Conservation (phyloP, 2,329 filamentous ascomycete species). For the Monosporascus cannonballus region DNA sequence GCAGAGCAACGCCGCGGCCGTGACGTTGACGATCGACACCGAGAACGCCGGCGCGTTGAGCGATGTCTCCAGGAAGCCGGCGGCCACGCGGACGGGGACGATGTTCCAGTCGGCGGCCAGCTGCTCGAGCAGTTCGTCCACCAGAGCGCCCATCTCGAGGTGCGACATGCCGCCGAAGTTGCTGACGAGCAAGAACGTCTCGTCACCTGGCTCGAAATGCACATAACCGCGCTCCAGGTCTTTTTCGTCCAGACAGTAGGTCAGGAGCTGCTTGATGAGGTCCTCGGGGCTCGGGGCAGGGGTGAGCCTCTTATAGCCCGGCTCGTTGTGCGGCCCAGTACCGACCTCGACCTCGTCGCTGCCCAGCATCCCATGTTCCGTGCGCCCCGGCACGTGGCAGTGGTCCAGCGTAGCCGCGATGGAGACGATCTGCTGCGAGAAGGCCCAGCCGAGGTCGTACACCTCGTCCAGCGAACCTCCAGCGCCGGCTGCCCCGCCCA, state of each 20-base stretch:
- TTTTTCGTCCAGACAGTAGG: constrained; percentile 51
- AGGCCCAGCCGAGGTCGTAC: constrained; percentile 42
- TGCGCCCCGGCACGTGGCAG: constrained; percentile 51
- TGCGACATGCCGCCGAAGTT: constrained; percentile 55
- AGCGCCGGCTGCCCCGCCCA: constrained; percentile 43
- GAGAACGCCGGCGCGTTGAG: constrained; percentile 68
- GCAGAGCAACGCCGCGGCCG: constrained; percentile 38
- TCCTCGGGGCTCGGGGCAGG: constrained; percentile 43
- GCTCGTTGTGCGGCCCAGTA: constrained; percentile 63
- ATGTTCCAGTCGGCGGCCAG: constrained; percentile 41
- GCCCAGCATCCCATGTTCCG: constrained; percentile 41
- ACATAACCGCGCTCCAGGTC: constrained; percentile 46
- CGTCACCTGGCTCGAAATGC: constrained; percentile 38
- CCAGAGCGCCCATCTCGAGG: constrained; percentile 49
- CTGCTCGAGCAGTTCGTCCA: constrained; percentile 47
- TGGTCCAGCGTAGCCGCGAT: constrained; percentile 55
- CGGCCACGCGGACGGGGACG: constrained; percentile 47
- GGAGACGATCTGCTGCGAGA: constrained; percentile 48
- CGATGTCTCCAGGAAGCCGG: constrained; percentile 64
- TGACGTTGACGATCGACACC: constrained; percentile 58
- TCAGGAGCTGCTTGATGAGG: constrained; percentile 52
- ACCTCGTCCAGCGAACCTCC: constrained; percentile 44
- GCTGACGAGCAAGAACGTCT: constrained; percentile 48
- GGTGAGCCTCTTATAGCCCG: constrained; percentile 50
- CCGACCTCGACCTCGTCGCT: constrained; percentile 55